Base-by-base conservation (phyloP, 306 rosid species). In the Cicer bijugum region DNA sequence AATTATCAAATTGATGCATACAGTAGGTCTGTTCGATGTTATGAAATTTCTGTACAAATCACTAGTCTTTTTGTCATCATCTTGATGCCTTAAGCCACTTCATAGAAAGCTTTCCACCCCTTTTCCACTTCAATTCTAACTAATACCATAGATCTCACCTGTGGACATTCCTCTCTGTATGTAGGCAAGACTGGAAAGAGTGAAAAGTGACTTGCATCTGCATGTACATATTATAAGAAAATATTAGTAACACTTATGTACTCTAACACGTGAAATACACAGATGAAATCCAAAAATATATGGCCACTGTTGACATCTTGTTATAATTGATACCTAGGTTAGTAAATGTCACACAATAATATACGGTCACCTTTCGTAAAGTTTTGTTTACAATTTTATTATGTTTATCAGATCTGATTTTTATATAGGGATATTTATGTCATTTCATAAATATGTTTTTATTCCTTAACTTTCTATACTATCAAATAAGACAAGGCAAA, bases 1-100 rank as follows among this genome's bases (percentile, higher is more conserved):
- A 66, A 67, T 20, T 6, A 10, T 50, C 42, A 63, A 62, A 44
- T 23, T 40, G 44, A 17, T 63, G 58, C 8, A 3, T 48, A 9
- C 23, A 40, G 53, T 48, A n/a, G 45, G 65, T 58, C 38, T 71
- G 33, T 14, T 42, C 9, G 7, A 11, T 73, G 59, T 9, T 15
- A 33, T 16, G 48, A 53, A 69, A 69, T 16, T 75, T 12, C n/a
- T 80, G 19, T 60, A 20, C 15, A 52, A 51, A 64, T 51, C 73
- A 63, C 17, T 15, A 70, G 19, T 56, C 75, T 71, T 62, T 75
- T 48, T 67, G 10, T 67, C 57, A 47, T 17, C 14, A 37, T 56
- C 47, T n/a, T 59, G 65, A 40, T 74, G 67, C 57, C 65, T 67
- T 71, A 43, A 44, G 44, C 51, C 39, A n/a, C 64, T 70, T 70